A percentile compares a stretch with the other conserved stretches of the same genome.
Conservation (phyloP, 106 monocot species). For the Dioscorea alata region DNA sequence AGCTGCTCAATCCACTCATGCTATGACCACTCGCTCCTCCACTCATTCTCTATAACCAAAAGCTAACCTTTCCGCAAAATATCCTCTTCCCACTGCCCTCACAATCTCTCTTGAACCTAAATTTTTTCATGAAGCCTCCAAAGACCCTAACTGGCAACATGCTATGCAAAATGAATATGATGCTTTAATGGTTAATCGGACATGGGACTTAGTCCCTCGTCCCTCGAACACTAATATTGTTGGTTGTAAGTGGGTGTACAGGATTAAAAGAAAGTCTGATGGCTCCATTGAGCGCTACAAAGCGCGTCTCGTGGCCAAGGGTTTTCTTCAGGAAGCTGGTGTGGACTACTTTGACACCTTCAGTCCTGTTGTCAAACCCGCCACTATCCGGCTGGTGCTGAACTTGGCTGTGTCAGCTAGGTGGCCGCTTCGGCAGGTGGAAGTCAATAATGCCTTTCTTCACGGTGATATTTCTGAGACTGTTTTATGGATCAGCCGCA, state of each 20-base stretch:
- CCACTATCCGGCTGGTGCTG: constrained; percentile 4
- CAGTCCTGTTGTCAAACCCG: constrained; percentile 3
- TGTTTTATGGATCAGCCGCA: constrained; percentile 13
- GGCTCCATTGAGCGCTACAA: constrained; percentile 4
- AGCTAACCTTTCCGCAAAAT: neutral
- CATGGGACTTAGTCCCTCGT: constrained; percentile 6
- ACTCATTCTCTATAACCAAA: neutral
- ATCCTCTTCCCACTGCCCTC: neutral
- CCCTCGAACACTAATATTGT: neutral
- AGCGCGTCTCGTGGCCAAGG: constrained; percentile 7
- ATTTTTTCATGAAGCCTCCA: neutral
- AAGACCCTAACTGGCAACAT: neutral
- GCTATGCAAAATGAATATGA: neutral
- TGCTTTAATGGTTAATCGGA: neutral
- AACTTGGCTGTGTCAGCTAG: neutral
- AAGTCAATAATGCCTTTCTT: constrained; percentile 8
- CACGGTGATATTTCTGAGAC: constrained; percentile 2
- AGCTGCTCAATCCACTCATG: neutral
- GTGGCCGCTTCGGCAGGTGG: constrained; percentile 6
- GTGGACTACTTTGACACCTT: constrained; percentile 7
- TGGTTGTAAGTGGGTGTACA: constrained; percentile 12
- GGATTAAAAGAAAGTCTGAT: constrained; percentile 3
- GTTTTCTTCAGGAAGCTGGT: neutral
- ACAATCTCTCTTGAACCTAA: neutral
- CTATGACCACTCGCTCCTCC: neutral